phyloP scores from a whole-genome alignment of 164 flowering plant species.

The Macadamia tetraphylla region DNA sequence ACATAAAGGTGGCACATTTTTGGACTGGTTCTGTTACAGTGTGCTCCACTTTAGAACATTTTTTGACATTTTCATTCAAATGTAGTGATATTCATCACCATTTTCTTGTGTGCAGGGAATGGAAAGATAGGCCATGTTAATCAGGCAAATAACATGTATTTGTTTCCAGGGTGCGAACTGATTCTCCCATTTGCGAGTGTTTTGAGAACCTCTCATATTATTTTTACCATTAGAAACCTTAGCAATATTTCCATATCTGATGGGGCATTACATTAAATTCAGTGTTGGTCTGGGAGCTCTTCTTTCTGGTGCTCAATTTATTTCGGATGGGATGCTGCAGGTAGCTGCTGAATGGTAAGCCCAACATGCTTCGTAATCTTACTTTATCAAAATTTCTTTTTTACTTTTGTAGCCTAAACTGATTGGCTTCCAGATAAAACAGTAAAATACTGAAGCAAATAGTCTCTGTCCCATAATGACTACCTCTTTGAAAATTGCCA shows the following conservation, averaged over 20 bases:
- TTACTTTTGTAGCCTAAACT: too few relatives aligned
- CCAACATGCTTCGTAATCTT: neutral
- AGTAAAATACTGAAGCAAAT: too few relatives aligned
- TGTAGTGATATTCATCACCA: neutral
- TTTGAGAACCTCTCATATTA: too few relatives aligned
- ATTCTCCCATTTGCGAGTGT: neutral
- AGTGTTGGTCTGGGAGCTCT: constrained; percentile 96
- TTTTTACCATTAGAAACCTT: constrained; percentile 2
- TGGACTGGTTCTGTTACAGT: too few relatives aligned
- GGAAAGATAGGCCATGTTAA: constrained; percentile 90
- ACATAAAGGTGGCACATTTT: too few relatives aligned
- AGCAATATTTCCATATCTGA: neutral
- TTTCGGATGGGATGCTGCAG: constrained; percentile 94
- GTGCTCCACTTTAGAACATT: too few relatives aligned
- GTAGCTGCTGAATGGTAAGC: constrained; percentile 91
- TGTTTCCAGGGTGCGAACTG: constrained; percentile 85
- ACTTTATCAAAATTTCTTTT: too few relatives aligned
- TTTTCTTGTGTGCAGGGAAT: constrained; percentile 39
- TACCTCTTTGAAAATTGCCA: too few relatives aligned
- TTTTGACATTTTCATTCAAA: constrained; percentile 1
- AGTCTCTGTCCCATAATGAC: too few relatives aligned
- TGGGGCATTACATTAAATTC: constrained; percentile 18
- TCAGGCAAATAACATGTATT: constrained; percentile 98
- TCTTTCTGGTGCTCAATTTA: constrained; percentile 71
- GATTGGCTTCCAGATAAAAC: too few relatives aligned